A percentile compares a stretch with the other conserved stretches of the same genome.
Evolutionary conservation across 176 grass and related monocot genomes (phyloP).

Genomic region (Panicum miliaceum): DNA sequence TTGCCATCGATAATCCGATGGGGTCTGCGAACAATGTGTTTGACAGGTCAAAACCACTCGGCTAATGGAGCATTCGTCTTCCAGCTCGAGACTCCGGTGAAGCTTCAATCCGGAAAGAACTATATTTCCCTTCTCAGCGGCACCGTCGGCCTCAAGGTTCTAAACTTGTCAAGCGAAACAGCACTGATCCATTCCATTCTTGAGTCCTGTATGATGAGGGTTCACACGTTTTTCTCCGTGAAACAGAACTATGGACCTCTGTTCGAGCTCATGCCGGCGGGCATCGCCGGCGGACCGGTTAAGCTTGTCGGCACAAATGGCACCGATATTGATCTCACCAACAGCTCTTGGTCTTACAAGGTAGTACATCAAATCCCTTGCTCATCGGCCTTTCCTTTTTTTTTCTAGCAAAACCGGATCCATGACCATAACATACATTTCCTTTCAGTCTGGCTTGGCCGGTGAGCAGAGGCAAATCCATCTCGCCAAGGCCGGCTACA

Average conservation of each 20-base stretch:
- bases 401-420: not conserved
- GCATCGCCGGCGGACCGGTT: conserved; percentile 36
- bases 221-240: not conserved
- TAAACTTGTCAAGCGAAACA: not conserved
- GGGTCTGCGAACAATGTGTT: not conserved
- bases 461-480: conserved; percentile 63
- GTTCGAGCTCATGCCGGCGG: conserved; percentile 46
- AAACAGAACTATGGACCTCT: conserved; percentile 47
- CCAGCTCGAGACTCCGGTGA: conserved; percentile 43
- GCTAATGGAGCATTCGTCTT: conserved; percentile 41
- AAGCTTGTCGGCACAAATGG: conserved; percentile 38
- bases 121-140: conserved; percentile 67
- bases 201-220: not conserved
- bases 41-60: conserved; percentile 39
- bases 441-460: conserved; percentile 58
- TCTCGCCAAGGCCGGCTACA: conserved; percentile 34
- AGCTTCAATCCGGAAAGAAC: conserved; percentile 54
- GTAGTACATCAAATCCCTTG: conserved; percentile 16
- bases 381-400: not conserved
- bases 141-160: conserved; percentile 78
- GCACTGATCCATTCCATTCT: not conserved
- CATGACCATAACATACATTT: not conserved
- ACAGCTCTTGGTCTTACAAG: conserved; percentile 72
- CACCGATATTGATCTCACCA: conserved; percentile 53
- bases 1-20: too few relatives aligned